Evolutionary conservation across 1,284 basidiomycete species (phyloP).

Genomic region (Chiua sp.): DNA sequence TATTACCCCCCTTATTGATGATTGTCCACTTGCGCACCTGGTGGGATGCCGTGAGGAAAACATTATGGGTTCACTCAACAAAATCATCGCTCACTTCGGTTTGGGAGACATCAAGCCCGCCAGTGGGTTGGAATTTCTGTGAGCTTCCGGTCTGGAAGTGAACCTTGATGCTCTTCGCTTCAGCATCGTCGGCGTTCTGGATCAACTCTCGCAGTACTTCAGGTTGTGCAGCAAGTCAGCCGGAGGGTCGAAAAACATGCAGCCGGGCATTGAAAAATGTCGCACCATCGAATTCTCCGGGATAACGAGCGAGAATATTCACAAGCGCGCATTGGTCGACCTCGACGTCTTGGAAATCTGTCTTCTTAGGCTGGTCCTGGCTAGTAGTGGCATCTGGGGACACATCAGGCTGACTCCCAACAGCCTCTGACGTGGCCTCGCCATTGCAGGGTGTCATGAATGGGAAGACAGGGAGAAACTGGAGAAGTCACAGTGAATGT

Average conservation of each 20-base stretch:
- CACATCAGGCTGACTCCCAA: neutral
- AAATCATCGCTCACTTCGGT: neutral
- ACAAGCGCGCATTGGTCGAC: slow-evolving; percentile 20
- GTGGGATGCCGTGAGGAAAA: neutral
- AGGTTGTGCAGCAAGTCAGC: neutral
- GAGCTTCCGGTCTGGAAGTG: slow-evolving; percentile 71
- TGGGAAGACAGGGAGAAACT: neutral
- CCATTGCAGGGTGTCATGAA: slow-evolving; percentile 5
- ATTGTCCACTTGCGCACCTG: slow-evolving; percentile 70
- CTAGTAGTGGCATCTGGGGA: neutral
- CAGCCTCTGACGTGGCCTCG: slow-evolving; percentile 4
- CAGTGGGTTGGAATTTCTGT: slow-evolving; percentile 31
- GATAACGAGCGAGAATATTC: slow-evolving; percentile 29
- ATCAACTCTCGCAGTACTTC: slow-evolving; percentile 89
- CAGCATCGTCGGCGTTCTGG: slow-evolving; percentile 95
- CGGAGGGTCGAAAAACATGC: neutral
- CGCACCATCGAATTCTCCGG: slow-evolving; percentile 25
- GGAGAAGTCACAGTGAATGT: neutral
- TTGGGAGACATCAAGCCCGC: slow-evolving; percentile 2
- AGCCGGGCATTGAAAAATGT: neutral
- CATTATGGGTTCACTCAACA: neutral
- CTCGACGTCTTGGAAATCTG: slow-evolving; percentile 18
- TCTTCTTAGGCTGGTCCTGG: no score
- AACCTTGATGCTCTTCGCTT: slow-evolving; percentile 78
- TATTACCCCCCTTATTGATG: slow-evolving; percentile 70